Evolutionary conservation across 768 basidiomycete species (phyloP), one percentile per base, ranked within the genome.

Genomic region (Naganishia onofrii): DNA sequence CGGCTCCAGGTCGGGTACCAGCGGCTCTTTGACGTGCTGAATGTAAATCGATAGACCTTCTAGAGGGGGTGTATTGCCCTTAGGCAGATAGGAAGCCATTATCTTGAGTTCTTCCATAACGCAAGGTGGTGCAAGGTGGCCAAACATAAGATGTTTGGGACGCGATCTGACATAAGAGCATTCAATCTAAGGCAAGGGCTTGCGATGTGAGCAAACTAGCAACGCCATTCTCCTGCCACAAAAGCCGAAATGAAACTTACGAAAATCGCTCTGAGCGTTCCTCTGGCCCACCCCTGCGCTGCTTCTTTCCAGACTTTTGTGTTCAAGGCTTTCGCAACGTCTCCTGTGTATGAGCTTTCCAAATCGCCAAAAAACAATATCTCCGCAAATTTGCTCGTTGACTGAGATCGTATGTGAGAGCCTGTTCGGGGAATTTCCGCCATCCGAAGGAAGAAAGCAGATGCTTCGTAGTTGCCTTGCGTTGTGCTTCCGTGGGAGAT

Each of bases 321-420:
- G 46, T 88, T 94, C 63, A 83, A 84, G 5, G 17, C 82, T 79
- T 58, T 29, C 68, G 67, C 68, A 0, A 67, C 67, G 12, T 48
- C 46, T 23, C 68, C 66, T 21, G 70, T 57, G 4, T 31, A 57
- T 12, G 34, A 38, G 12, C 92, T 91, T 76, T 94, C 92, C 70
- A 96, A 89, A 80, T 95, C 93, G 0, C 95, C 95, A 74, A 96
- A 95, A 81, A 97, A 97, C 44, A 97, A 83, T 73, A 97, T 88
- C 79, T 95, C 91, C 56, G 83, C 23, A 7, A 51, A 51, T 26
- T 51, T 26, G 21, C 52, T 38, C 2, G 38, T 42, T 3, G 32
- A 38, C 19, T 67, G 68, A 9, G 46, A 34, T 6, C 55, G 57
- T 3, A n/a, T 32, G 0, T 46, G 13, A 3, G 42, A 44, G 23